A percentile compares a stretch with the other conserved stretches of the same genome.
phyloP scores from a whole-genome alignment of 495 filamentous ascomycete genomes.

The Hypoxylon perforatum region DNA sequence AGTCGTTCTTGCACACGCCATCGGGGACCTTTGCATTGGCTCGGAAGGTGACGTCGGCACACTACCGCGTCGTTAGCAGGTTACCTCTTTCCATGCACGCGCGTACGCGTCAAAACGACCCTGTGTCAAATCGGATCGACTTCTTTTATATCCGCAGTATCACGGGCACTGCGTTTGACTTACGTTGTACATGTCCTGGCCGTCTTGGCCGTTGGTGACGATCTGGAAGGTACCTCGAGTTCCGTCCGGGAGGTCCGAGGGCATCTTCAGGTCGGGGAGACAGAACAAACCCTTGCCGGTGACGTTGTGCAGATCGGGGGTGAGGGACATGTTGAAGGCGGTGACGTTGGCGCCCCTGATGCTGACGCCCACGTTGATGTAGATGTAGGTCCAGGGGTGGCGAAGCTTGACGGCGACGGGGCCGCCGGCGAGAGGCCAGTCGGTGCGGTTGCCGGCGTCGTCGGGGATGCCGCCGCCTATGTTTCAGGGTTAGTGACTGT shows the following conservation, averaged over 20 bases:
- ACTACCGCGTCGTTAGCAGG: conserved; percentile 51
- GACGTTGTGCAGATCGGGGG: conserved; percentile 62
- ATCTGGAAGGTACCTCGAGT: conserved; percentile 65
- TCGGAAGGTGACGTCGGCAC: conserved; percentile 71
- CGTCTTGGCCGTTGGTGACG: conserved; percentile 60
- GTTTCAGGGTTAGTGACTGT: conserved; percentile 19
- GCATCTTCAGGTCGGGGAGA: conserved; percentile 59
- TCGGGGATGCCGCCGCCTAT: conserved; percentile 67
- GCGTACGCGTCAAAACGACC: conserved; percentile 21
- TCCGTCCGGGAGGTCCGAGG: conserved; percentile 61
- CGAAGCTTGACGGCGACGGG: conserved; percentile 61
- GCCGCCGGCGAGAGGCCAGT: conserved; percentile 70
- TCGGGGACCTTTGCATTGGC: conserved; percentile 52
- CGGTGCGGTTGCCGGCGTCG: conserved; percentile 64
- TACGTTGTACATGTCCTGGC: conserved; percentile 70
- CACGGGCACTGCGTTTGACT: conserved; percentile 60
- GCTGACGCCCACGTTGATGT: conserved; percentile 72
- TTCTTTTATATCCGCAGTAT: neutral
- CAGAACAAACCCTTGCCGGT: conserved; percentile 72
- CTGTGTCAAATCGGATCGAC: too few relatives aligned
- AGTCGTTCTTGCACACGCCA: conserved; percentile 61
- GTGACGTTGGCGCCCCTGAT: conserved; percentile 52
- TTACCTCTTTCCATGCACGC: conserved; percentile 9
- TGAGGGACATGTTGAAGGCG: conserved; percentile 70
- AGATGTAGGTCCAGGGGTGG: conserved; percentile 68